phyloP scores from a whole-genome alignment of 2,329 filamentous ascomycete genomes.

The Colletotrichum neosansevieriae region DNA sequence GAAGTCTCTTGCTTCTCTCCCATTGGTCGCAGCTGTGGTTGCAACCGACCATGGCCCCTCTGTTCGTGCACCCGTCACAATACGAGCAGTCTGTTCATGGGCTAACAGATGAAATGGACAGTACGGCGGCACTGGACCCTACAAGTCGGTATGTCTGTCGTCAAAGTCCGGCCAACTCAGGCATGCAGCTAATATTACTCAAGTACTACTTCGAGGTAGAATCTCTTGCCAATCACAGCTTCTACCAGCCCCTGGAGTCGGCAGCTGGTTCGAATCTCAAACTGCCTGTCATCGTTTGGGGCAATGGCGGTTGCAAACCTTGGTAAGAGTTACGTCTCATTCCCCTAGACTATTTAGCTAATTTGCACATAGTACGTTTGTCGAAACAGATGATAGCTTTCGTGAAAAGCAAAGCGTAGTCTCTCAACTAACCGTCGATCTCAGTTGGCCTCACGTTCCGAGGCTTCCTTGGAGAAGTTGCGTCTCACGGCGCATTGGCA shows the following conservation, averaged over 20 bases:
- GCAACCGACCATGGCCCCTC: constrained; percentile 22
- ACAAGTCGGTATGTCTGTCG: constrained; percentile 5
- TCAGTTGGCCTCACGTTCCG: constrained; percentile 23
- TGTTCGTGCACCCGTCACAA: neutral
- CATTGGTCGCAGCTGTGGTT: neutral
- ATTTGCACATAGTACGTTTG: neutral
- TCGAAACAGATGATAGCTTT: accelerated
- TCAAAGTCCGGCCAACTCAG: accelerated
- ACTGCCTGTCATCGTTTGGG: constrained; percentile 29
- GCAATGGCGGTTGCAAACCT: constrained; percentile 27
- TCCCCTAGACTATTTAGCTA: neutral
- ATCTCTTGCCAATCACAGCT: constrained; percentile 24
- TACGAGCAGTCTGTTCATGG: accelerated
- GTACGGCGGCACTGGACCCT: constrained; percentile 24
- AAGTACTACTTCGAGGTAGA: constrained; percentile 32
- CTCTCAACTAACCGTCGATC: neutral
- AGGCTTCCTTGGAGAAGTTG: constrained; percentile 9
- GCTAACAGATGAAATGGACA: neutral
- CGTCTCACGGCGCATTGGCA: constrained; percentile 12
- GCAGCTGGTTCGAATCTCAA: constrained; percentile 1
- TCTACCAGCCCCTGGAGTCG: constrained; percentile 23
- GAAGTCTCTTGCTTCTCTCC: constrained; percentile 6
- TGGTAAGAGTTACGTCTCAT: neutral
- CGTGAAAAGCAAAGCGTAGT: neutral
- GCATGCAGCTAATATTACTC: neutral